phyloP scores from a whole-genome alignment of 768 basidiomycete genomes.

The Podaxis pistillaris region DNA sequence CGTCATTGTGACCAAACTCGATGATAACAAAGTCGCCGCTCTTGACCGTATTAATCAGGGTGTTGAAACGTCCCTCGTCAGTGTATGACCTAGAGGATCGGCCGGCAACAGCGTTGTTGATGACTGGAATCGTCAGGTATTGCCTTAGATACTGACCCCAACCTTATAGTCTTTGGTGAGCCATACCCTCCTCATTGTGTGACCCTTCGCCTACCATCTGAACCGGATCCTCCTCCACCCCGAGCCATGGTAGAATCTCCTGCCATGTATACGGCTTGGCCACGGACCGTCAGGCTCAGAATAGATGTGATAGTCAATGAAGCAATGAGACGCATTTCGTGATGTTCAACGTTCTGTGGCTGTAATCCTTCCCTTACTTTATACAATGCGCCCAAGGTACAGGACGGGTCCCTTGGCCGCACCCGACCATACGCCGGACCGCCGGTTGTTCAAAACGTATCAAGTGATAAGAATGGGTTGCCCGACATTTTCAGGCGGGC shows the following conservation, averaged over 20 bases:
- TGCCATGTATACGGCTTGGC: conserved; percentile 40
- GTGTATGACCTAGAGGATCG: conserved; percentile 46
- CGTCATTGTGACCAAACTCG: conserved; percentile 51
- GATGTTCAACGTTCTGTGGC: background rate
- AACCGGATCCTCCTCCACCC: conserved; percentile 32
- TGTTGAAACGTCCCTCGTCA: conserved; percentile 45
- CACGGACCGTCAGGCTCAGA: conserved; percentile 18
- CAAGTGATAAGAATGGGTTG: conserved; percentile 4
- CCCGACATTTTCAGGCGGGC: background rate
- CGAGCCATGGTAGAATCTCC: conserved; percentile 46
- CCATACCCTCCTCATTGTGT: background rate
- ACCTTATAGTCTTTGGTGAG: conserved; percentile 24
- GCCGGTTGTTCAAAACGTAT: background rate
- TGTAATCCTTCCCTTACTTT: background rate
- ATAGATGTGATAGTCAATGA: conserved; percentile 10
- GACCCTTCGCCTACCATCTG: conserved; percentile 1
- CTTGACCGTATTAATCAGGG: conserved; percentile 37
- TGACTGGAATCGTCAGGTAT: conserved; percentile 40
- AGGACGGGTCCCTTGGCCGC: background rate
- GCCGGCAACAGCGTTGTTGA: conserved; percentile 47
- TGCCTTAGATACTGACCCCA: conserved; percentile 45
- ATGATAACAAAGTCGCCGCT: conserved; percentile 42
- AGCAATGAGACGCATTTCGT: conserved; percentile 10
- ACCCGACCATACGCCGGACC: conserved; percentile 3
- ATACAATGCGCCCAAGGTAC: background rate